Conservation (phyloP, 768 basidiomycete genomes). For the Mycena epipterygia region DNA sequence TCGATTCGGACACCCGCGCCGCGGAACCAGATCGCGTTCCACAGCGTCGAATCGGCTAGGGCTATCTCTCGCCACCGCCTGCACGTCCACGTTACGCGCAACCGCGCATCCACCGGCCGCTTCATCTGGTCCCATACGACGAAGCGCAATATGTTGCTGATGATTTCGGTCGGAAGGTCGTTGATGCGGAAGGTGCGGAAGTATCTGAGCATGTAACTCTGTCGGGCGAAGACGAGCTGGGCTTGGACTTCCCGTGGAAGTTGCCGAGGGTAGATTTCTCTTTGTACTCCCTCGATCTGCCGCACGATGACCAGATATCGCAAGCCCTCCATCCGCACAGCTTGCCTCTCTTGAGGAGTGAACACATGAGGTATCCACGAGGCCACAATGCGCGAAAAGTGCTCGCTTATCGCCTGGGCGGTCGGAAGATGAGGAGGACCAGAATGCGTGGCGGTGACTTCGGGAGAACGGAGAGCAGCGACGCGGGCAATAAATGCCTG, state of each 20-base stretch:
- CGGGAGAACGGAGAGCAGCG: slow-evolving; percentile 7
- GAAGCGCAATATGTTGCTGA: slow-evolving; percentile 73
- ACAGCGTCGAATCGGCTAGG: slow-evolving; percentile 64
- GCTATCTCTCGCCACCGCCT: slow-evolving; percentile 65
- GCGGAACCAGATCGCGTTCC: slow-evolving; percentile 78
- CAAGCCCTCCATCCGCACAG: slow-evolving; percentile 27
- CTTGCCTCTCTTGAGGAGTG: slow-evolving; percentile 27
- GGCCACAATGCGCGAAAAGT: slow-evolving; percentile 45
- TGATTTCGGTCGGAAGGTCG: slow-evolving; percentile 75
- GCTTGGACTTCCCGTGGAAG: slow-evolving; percentile 31
- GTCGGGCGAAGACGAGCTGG: slow-evolving; percentile 36
- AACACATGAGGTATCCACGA: slow-evolving; percentile 36
- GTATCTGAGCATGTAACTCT: slow-evolving; percentile 32
- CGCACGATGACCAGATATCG: slow-evolving; percentile 33
- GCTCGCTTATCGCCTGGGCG: background rate
- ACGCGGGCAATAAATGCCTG: slow-evolving; percentile 23
- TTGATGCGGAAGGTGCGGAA: slow-evolving; percentile 53
- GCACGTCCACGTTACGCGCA: slow-evolving; percentile 72
- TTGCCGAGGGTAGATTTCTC: slow-evolving; percentile 33
- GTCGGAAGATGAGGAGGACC: background rate
- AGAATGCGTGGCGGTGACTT: slow-evolving; percentile 4
- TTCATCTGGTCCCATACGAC: slow-evolving; percentile 62
- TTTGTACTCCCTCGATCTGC: slow-evolving; percentile 34
- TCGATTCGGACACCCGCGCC: slow-evolving; percentile 60
- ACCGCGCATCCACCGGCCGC: slow-evolving; percentile 54